Conservation (phyloP, 306 rosid species). For the Cicer judaicum region DNA sequence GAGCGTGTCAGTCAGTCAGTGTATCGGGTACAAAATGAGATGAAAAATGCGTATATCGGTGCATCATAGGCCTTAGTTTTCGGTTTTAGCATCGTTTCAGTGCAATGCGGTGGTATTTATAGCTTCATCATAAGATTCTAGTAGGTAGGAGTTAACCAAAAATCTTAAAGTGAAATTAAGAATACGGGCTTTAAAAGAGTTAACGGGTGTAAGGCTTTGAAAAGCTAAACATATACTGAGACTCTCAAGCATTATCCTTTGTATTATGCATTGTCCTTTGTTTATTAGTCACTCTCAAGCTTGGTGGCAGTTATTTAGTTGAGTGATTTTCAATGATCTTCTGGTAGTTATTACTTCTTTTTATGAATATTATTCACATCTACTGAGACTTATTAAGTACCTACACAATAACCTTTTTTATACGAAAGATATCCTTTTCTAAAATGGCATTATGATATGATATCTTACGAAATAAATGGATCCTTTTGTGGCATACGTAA, state of each 20-base stretch:
- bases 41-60: too few species aligned
- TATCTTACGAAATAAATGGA: conserved; percentile 27
- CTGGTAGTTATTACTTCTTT: background rate
- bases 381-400: background rate
- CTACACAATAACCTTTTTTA: conserved; percentile 13
- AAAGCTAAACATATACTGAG: too few species aligned
- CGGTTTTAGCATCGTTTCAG: conserved; percentile 14
- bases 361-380: conserved; percentile 6
- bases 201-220: too few species aligned
- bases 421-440: conserved; percentile 24
- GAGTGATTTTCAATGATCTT: conserved; percentile 28
- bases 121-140: conserved; percentile 5
- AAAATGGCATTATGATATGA: conserved; percentile 34
- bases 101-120: conserved; percentile 3
- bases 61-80: background rate
- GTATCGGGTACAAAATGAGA: too few species aligned
- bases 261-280: background rate
- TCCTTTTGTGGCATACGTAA: conserved; percentile 5
- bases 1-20: too few species aligned
- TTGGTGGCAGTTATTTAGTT: conserved; percentile 17
- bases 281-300: conserved; percentile 29
- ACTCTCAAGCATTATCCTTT: too few species aligned
- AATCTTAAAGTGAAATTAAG: conserved; percentile 12
- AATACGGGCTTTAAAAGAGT: background rate
- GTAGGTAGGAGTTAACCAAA: conserved; percentile 26